Base-by-base conservation (phyloP, 2,329 filamentous ascomycete species). In the Fusarium acutatum region DNA sequence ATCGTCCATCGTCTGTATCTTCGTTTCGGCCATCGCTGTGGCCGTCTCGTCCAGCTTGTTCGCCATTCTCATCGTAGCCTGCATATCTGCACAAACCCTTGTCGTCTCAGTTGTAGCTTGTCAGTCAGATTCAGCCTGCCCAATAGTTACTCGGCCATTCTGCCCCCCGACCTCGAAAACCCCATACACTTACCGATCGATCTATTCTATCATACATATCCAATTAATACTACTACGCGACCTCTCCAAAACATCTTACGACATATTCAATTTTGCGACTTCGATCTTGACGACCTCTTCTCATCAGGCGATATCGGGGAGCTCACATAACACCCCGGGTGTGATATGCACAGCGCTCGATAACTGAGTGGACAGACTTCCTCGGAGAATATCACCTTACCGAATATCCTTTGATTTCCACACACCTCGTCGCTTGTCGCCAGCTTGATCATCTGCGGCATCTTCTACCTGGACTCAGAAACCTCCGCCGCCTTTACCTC, bases 291-390 rank as follows among this genome's bases (percentile, higher is more conserved):
- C 50, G 43, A 57, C 46, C 68, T 50, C 34, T 67, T 59, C 28
- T 47, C 58, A 63, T 60, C 69, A 62, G 58, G 59, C 64, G 44
- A 68, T 46, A 67, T 60, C 54, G 58, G 59, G 53, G 49, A 69
- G 60, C 60, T 75, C 63, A 70, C 67, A 70, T 53, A 66, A 73
- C 64, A 67, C 64, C 38, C 57, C 66, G 43, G 64, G 58, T 74
- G 67, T 69, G 59, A 65, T 69, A 53, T 52, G 58, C 67, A 77
- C 73, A 59, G 61, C 62, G 71, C 72, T 74, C 70, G 60, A 65
- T 64, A 74, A 53, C 53, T 65, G 35, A 60, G 64, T 68, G 69
- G 72, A 69, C 75, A 71, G 71, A 71, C 71, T 60, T 72, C 74
- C 57, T 74, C 58, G 54, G 64, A 60, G 49, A 64, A 63, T 53